Evolutionary conservation across 1,139 yeast species (phyloP).

Genomic region (Blastobotrys persicus): DNA sequence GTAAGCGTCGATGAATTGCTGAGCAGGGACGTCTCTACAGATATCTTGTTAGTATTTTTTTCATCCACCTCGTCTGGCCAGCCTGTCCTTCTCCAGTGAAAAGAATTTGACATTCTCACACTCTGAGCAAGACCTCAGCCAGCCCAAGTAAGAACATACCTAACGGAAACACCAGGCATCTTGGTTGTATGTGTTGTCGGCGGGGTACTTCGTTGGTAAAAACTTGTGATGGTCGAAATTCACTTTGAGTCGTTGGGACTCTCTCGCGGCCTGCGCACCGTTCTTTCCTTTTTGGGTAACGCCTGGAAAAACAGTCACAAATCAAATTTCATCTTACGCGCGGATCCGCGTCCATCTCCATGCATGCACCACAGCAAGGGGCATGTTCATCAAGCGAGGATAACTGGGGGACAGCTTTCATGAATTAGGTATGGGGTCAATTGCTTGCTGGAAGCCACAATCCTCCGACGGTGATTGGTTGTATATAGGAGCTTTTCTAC

Average conservation of each 20-base stretch:
- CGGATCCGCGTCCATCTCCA: background rate
- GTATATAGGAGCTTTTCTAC: too few relatives aligned
- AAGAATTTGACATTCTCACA: background rate
- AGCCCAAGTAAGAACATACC: slow-evolving; percentile 82
- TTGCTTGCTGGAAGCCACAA: too few relatives aligned
- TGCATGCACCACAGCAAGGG: background rate
- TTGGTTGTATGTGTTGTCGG: slow-evolving; percentile 40
- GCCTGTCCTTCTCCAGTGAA: background rate
- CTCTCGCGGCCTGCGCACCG: background rate
- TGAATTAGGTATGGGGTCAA: too few relatives aligned
- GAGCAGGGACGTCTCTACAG: slow-evolving; percentile 94
- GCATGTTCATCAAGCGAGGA: too few relatives aligned
- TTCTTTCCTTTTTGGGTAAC: background rate
- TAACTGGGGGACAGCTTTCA: too few relatives aligned
- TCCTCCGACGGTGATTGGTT: too few relatives aligned
- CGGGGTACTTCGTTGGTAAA: slow-evolving; percentile 9
- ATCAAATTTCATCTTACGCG: background rate
- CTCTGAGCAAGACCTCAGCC: too few relatives aligned
- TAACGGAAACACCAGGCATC: slow-evolving; percentile 99
- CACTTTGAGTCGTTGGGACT: slow-evolving; percentile 7
- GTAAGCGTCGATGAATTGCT: slow-evolving; percentile 98
- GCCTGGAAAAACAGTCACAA: background rate
- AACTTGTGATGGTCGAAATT: slow-evolving; percentile 7
- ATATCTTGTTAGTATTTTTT: slow-evolving; percentile 3
- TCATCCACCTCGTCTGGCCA: background rate